Conservation (phyloP, 1,284 basidiomycete genomes). For the Leccinum fuscescens region DNA sequence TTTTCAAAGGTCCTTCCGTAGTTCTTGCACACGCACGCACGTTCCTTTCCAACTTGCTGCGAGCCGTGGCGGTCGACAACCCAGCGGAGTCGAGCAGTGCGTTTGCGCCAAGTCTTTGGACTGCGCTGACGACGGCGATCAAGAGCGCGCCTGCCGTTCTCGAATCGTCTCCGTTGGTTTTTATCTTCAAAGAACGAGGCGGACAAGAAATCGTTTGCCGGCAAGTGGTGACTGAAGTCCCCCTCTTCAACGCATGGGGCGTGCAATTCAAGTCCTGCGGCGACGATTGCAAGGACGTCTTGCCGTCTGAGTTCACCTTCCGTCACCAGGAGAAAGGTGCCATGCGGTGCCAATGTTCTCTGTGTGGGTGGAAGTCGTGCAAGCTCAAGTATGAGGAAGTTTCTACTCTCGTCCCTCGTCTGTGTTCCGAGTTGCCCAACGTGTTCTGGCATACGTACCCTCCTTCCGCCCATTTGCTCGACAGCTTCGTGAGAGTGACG, state of each 20-base stretch:
- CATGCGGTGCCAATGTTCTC: not conserved
- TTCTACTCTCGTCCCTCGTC: not conserved
- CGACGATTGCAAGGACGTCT: not conserved
- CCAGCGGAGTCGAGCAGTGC: not conserved
- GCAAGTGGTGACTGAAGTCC: not conserved
- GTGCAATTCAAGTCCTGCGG: not conserved
- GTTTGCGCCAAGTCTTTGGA: not conserved
- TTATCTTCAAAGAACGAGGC: not conserved
- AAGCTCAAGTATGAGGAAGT: not conserved
- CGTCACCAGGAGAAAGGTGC: not conserved
- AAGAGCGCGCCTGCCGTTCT: not conserved
- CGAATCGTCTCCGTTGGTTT: not conserved
- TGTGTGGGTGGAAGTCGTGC: not conserved
- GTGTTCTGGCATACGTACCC: not conserved
- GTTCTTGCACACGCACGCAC: not conserved
- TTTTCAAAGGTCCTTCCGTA: not conserved
- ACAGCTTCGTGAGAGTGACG: not conserved
- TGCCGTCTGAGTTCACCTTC: not conserved
- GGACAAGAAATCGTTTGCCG: not conserved
- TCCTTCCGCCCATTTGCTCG: not conserved
- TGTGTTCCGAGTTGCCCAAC: not conserved
- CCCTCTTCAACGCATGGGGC: not conserved
- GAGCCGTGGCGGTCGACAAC: not conserved
- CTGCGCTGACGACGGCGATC: not conserved
- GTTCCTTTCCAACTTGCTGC: not conserved